Base-by-base conservation (phyloP, 2,329 filamentous ascomycete species). In the Epichloe festucae region DNA sequence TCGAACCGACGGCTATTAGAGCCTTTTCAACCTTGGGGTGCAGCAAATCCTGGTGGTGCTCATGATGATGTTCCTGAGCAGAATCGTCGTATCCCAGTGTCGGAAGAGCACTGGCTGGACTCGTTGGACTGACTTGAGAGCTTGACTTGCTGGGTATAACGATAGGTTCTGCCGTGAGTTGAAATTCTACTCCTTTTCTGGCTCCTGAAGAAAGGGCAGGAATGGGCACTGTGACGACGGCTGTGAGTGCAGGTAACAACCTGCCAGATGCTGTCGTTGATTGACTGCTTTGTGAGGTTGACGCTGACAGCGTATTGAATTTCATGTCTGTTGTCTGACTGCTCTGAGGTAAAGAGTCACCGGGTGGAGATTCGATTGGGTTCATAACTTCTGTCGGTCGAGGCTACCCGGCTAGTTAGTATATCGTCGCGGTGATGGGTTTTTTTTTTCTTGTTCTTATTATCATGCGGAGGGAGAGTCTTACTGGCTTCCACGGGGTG, bases 1-100 rank as follows among this genome's bases (percentile, higher is more conserved):
- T 49, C 3, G 56, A 52, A 12, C 55, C 57, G 40, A 56, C 46
- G 15, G 54, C 54, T 49, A 60, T 56, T n/a, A 58, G 45, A 2
- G 58, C 55, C 27, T 57, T 59, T 46, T 58, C 54, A 7, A 52
- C 50, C 36, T 48, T 52, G 3, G 50, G 11, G 31, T 49, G 50
- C 15, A 48, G 41, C 14, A 49, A 17, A 31, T 51, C 50, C 4
- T 52, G 47, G 27, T 48, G 52, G 27, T 48, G 52, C 12, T 48
- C 49, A 34, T 46, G 40, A 15, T 15, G 10, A 11, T 48, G 21
- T 3, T 54, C 40, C 15, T 40, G 17, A 6, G 10, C 12, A 41
- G 21, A 21, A 19, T 46, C 36, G 5, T 31, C 6, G 12, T 44
- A 17, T 35, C 38, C 23, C 39, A 35, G 7, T 5, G 44, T 50